Percentiles rank a stretch among this genome's conserved stretches.
Evolutionary conservation across 208 protist genomes (phyloP).

Genomic region (Herpetomonas tarakana): DNA sequence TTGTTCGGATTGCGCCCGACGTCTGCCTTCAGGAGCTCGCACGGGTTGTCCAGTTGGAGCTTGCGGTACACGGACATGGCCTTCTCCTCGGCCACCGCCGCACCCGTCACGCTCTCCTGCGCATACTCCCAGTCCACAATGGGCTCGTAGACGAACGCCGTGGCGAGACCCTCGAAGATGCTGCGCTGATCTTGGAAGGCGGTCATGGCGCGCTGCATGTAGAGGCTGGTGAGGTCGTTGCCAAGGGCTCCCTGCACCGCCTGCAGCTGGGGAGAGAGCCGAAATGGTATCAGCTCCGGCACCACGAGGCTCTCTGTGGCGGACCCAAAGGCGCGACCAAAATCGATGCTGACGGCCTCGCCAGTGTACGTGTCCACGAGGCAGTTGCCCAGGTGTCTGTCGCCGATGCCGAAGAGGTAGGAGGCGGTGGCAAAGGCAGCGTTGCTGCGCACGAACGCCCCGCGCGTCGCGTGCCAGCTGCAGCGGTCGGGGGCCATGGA

Average conservation of each 20-base stretch:
- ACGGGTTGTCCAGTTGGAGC: conserved; percentile 29
- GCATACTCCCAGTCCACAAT: conserved; percentile 51
- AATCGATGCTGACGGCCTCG: conserved; percentile 92
- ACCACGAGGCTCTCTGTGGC: conserved; percentile 81
- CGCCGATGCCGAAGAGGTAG: conserved; percentile 93
- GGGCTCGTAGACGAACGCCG: conserved; percentile 92
- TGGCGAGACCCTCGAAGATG: conserved; percentile 72
- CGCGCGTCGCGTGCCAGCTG: conserved; percentile 59
- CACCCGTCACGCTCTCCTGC: conserved; percentile 14
- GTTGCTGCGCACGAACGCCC: conserved; percentile 66
- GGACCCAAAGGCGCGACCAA: conserved; percentile 93
- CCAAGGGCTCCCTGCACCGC: conserved; percentile 71
- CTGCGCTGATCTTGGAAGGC: conserved; percentile 49
- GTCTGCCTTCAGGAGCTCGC: conserved; percentile 10
- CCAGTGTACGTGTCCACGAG: conserved; percentile 70
- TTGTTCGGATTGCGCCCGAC: conserved; percentile 5
- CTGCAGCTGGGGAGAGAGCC: conserved; percentile 84
- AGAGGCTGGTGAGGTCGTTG: conserved; percentile 29
- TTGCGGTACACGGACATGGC: conserved; percentile 23
- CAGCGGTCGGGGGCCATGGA: conserved; percentile 40
- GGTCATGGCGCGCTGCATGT: conserved; percentile 57
- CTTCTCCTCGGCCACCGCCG: conserved; percentile 6
- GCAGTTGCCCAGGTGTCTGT: conserved; percentile 93
- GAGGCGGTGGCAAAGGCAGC: conserved; percentile 56
- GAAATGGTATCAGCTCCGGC: conserved; percentile 94